Evolutionary conservation across 2,329 filamentous ascomycete species (phyloP), one percentile per base, ranked within the genome.

Genomic region (Orbilia blumenaviensis): DNA sequence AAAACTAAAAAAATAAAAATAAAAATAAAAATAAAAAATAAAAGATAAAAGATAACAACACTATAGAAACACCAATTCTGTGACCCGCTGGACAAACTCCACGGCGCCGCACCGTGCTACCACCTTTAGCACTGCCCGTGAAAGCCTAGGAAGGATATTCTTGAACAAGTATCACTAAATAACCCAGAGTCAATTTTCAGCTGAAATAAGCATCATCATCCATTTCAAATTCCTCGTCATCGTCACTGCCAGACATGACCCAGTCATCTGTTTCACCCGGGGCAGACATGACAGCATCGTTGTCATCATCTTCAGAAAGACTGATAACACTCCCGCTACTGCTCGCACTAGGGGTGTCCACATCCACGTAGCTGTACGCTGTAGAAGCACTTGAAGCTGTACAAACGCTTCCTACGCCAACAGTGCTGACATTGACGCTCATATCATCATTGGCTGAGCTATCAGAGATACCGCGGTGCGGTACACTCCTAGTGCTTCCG

Each of bases 201-300:
- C 32, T 32, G 36, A 74, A 74, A 36, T 74, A 74, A 10, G 46
- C 44, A 27, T 75, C 71, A 36, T 75, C 71, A 14, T 75, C 71
- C 16, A 63, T 38, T 29, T 75, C 69, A 36, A 63, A 64, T 7
- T 75, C 71, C 27, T 75, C 71, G n/a, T n/a, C n/a, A 5, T 75
- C 71, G 10, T 64, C 71, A 12, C 63, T 46, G 3, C 60, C 71
- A 9, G 46, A 66, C 63, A 68, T 68, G 7, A 68, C 56, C 56
- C 56, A 68, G 10, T 68, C 62, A 18, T 75, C 71, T n/a, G 5
- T 46, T 6, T 63, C 63, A 12, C 18, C 71, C 3, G 58, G 36
- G 6, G 41, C 42, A 5, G 63, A 63, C 54, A 68, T 63, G 18
- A 25, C 46, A 6, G 23, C 38, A n/a, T 62, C 61, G 4, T 54